phyloP scores from a whole-genome alignment of 805 yeast species.

The Candida xiaguanensis region DNA sequence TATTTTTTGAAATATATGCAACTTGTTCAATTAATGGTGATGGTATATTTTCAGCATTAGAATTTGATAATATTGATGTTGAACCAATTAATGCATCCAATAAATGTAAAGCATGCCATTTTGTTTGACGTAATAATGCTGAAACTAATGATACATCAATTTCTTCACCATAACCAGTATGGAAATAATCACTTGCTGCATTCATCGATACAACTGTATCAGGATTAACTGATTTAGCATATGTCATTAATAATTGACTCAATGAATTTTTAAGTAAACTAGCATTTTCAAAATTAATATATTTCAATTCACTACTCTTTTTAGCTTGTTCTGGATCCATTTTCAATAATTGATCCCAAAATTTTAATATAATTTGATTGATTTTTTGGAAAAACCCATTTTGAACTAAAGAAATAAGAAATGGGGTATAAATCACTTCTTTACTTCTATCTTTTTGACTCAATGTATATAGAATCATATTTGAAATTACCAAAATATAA shows the following conservation, averaged over 20 bases:
- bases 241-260: constrained; percentile 39
- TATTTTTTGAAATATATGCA: constrained; percentile 40
- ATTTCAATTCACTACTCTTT: constrained; percentile 27
- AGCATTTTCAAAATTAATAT: constrained; percentile 29
- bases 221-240: constrained; percentile 41
- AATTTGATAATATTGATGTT: constrained; percentile 14
- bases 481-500: constrained; percentile 23
- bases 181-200: constrained; percentile 28
- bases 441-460: constrained; percentile 21
- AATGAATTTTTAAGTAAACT: constrained; percentile 40
- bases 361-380: constrained; percentile 18
- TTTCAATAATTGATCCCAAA: constrained; percentile 17
- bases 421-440: constrained; percentile 31
- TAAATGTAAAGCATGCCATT: constrained; percentile 38
- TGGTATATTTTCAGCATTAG: constrained; percentile 23
- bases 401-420: constrained; percentile 50
- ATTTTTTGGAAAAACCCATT: constrained; percentile 42
- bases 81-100: constrained; percentile 28
- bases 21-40: constrained; percentile 41
- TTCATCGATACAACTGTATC: constrained; percentile 36
- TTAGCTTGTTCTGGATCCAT: constrained; percentile 13
- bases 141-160: constrained; percentile 18
- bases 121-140: constrained; percentile 36
- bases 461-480: constrained; percentile 38
- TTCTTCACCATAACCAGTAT: constrained; percentile 14